Percentiles rank a stretch among this genome's conserved stretches.
Evolutionary conservation across 768 basidiomycete species (phyloP).

Genomic region (Stropharia rugosoannulata): DNA sequence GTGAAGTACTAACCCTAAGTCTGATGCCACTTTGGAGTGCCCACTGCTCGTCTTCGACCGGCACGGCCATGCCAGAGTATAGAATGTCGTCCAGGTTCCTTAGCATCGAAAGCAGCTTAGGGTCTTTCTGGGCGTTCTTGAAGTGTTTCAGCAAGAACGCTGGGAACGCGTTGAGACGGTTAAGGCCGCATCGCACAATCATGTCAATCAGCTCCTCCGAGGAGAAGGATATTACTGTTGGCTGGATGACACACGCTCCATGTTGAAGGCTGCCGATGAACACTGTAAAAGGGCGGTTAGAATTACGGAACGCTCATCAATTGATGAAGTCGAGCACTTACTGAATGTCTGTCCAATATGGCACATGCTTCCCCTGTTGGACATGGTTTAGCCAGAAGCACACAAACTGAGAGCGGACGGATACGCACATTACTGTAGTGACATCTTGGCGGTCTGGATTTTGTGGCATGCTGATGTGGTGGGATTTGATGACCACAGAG

Average conservation of each 20-base stretch:
- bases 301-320: slow-evolving; percentile 22
- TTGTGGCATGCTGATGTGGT: slow-evolving; percentile 46
- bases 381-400: slow-evolving; percentile 32
- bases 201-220: slow-evolving; percentile 71
- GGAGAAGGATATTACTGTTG: slow-evolving; percentile 62
- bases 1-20: slow-evolving; percentile 47
- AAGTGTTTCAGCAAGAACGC: slow-evolving; percentile 68
- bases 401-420: slow-evolving; percentile 9
- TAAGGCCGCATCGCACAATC: slow-evolving; percentile 65
- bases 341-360: slow-evolving; percentile 79
- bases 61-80: slow-evolving; percentile 64
- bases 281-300: slow-evolving; percentile 43
- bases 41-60: slow-evolving; percentile 70
- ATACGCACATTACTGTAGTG: slow-evolving; percentile 67
- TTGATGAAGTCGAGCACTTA: slow-evolving; percentile 35
- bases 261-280: slow-evolving; percentile 71
- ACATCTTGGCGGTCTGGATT: slow-evolving; percentile 61
- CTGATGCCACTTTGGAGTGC: slow-evolving; percentile 63
- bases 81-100: slow-evolving; percentile 59
- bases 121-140: slow-evolving; percentile 54
- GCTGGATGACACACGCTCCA: slow-evolving; percentile 72
- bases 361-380: slow-evolving; percentile 76
- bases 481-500: slow-evolving; percentile 60
- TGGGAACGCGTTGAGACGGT: slow-evolving; percentile 75
- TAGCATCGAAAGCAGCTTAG: slow-evolving; percentile 59